Evolutionary conservation across 805 yeast species (phyloP).

Genomic region (Yarrowia sp.): DNA sequence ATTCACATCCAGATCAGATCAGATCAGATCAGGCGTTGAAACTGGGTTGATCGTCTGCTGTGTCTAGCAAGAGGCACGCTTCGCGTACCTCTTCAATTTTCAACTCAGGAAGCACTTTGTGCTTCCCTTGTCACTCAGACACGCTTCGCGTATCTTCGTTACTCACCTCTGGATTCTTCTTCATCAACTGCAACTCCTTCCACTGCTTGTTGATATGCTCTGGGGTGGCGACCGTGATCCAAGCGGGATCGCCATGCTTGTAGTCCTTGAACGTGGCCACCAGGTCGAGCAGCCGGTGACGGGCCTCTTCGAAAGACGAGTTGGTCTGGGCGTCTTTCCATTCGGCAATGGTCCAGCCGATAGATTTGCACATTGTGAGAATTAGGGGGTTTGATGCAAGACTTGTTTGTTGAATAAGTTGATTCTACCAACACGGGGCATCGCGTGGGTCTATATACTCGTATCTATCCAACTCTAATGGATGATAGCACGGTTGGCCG

Average conservation of each 20-base stretch:
- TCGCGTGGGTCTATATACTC: constrained; percentile 2
- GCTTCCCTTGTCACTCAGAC: too few species aligned
- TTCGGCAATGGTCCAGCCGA: constrained; percentile 82
- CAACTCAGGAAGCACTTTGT: too few species aligned
- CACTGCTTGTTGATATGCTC: constrained; percentile 56
- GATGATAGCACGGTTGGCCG: constrained; percentile 31
- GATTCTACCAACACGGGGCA: too few species aligned
- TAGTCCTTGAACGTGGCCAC: constrained; percentile 46
- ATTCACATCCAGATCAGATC: too few species aligned
- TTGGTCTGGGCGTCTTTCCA: constrained; percentile 76
- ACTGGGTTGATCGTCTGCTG: too few species aligned
- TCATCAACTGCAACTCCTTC: constrained; percentile 36
- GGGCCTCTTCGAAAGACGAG: constrained; percentile 68
- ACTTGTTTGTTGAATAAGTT: neutral
- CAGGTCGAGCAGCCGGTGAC: constrained; percentile 54
- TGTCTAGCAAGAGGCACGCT: too few species aligned
- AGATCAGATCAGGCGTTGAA: too few species aligned
- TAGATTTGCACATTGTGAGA: constrained; percentile 44
- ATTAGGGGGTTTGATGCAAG: too few species aligned
- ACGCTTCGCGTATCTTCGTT: neutral
- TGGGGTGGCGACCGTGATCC: constrained; percentile 79
- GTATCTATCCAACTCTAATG: neutral
- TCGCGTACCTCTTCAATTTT: too few species aligned
- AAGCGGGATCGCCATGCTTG: constrained; percentile 73
- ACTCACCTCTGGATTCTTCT: constrained; percentile 29